Base-by-base conservation (phyloP, 371 early-diverging fungal genomes). In the Lichtheimia ramosa region DNA sequence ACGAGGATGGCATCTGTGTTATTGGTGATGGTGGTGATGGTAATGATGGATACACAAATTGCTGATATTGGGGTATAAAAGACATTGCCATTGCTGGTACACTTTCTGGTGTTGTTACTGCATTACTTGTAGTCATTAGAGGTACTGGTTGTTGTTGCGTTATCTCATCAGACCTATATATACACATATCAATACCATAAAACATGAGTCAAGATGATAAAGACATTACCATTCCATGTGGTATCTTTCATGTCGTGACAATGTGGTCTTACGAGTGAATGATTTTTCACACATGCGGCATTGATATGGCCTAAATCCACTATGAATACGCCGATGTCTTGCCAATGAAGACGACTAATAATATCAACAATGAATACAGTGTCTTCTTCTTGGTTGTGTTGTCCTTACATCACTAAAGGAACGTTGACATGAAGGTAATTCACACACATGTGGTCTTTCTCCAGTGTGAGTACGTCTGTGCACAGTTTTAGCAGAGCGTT, bases 401-500 rank as follows among this genome's bases (percentile, higher is more conserved):
- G n/a, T 70, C 54, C 74, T 70, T 62, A 75, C 77, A 62, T 82
- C 82, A 42, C 76, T 75, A 65, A 82, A 82, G 10, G 77, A 54
- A 54, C 74, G 73, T 23, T 69, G 63, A 56, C 82, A 82, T 8
- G 72, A 71, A 16, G 70, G 70, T 3, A 71, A 68, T 64, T 82
- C 76, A 58, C 88, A 88, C 54, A 34, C 63, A 61, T 89, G 89
- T 18, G 89, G 89, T 23, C 83, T 70, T 63, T 87, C 89, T 28
- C 88, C 88, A 3, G 88, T 77, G 66, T 88, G 88, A 0, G 88
- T 88, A 54, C 88, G 82, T 51, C 75, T 65, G 62, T 88, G 89
- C 28, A 87, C 86, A 0, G 80, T 86, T 61, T 86, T 71, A 20
- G 88, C 88, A 6, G 86, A 86, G 18, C 84, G 75, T 68, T 87